Evolutionary conservation across 306 rosid genomes (phyloP), one percentile per base, ranked within the genome.

Genomic region (Prunus padus): DNA sequence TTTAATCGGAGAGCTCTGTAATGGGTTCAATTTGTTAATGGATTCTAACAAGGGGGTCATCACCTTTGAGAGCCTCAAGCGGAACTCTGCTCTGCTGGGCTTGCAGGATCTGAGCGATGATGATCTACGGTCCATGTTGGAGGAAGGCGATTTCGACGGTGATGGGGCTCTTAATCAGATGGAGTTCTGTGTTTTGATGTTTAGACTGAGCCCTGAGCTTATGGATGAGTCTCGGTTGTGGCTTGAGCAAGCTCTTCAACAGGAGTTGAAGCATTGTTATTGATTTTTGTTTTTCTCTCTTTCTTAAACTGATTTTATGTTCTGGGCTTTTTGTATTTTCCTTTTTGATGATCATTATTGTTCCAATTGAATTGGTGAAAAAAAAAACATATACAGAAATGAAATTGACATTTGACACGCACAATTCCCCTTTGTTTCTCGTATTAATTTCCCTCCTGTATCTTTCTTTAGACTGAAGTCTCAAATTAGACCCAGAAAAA

Each of bases 131-230:
- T 82, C 80, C 9, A 93, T 93, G 98, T 13, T 93, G 64, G 49
- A 28, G 19, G 91, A 93, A 71, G 98, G 98, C 45, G 96, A 93
- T 31, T 89, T 82, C 73, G 98, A 93, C 52, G 96, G 93, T 14
- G 97, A 93, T 79, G 96, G 98, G 2, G 96, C 91, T 0, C 88
- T 93, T 26, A 89, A 81, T 73, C 93, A 88, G 85, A 67, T 91
- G 91, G 97, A 93, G 87, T 93, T 93, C 63, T 93, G 98, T 14
- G 93, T 91, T 8, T 80, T 93, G 81, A 93, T 91, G 97, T 93
- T 93, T 73, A 88, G 97, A 84, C 78, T 93, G 74, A 91, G 98
- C 72, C 98, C 98, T 72, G 93, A 88, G 47, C 89, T 93, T 60
- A 93, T 93, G 98, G 92, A 87, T 4, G 92, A 88, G 3, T 91